A percentile compares a stretch with the other conserved stretches of the same genome.
Conservation (phyloP, 176 grass and related monocot genomes). For the Musa schizocarpa region DNA sequence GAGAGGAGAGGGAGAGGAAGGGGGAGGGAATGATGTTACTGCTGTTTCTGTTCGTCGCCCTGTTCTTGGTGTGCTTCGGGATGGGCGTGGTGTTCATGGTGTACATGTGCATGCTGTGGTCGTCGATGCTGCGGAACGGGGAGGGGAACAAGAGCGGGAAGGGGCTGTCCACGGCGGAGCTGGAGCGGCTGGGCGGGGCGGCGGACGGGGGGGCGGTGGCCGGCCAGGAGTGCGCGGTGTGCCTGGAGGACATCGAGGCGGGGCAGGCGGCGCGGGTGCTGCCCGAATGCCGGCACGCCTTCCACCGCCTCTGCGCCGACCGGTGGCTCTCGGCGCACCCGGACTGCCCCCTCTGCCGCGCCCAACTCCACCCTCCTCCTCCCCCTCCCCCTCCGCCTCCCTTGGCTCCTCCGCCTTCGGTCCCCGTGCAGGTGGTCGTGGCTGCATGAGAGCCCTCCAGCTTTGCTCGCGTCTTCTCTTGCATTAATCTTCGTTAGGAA, state of each 20-base stretch:
- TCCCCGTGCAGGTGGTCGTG: background rate
- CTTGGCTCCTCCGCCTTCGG: too few species aligned
- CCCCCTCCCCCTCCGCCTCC: background rate
- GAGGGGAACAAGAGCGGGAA: background rate
- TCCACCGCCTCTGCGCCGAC: slow-evolving; percentile 3
- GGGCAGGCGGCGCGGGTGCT: slow-evolving; percentile 4
- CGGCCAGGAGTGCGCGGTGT: slow-evolving; percentile 7
- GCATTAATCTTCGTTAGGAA: too few species aligned
- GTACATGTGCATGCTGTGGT: slow-evolving; percentile 1
- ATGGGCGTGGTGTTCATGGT: background rate
- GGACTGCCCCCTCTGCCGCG: slow-evolving; percentile 4
- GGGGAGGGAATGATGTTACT: background rate
- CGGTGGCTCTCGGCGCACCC: background rate
- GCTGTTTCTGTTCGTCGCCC: background rate
- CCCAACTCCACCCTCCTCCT: background rate
- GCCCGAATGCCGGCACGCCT: slow-evolving; percentile 5
- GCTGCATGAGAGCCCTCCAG: background rate
- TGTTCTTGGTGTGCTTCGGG: slow-evolving; percentile 8
- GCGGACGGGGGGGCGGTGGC: background rate
- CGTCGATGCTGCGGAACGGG: background rate
- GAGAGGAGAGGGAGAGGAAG: too few species aligned
- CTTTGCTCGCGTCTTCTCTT: too few species aligned
- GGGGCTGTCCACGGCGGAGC: background rate
- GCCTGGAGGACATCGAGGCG: slow-evolving; percentile 2
- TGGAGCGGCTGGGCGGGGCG: background rate